These are phyloP conservation scores for Ophiostoma triangulosporum DNA, from an alignment of 2,329 filamentous ascomycete species.

Conservation along the genomic window DNA sequence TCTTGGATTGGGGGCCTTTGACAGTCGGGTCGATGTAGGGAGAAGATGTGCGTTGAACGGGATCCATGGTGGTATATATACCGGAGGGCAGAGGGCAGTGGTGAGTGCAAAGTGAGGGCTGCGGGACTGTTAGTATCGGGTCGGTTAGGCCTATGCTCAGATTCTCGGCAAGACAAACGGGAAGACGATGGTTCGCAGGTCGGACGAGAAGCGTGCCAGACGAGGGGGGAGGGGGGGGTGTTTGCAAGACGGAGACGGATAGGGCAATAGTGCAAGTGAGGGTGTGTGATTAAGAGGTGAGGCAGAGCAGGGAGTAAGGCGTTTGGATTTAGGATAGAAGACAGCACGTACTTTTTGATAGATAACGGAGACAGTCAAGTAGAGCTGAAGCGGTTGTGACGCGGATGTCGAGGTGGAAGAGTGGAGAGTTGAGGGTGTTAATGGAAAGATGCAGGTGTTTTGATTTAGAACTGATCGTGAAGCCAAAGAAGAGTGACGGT, in stretches of 20 bases:
- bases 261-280: not conserved
- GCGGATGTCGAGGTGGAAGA: not conserved
- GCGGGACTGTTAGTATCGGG: slow-evolving; percentile 5
- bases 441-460: not conserved
- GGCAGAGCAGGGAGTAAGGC: not conserved
- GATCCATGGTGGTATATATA: slow-evolving; percentile 24
- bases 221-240: not conserved
- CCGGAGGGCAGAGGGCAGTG: not conserved
- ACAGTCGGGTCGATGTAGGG: slow-evolving; percentile 30
- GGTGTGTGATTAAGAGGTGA: not conserved
- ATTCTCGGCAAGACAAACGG: slow-evolving; percentile 6
- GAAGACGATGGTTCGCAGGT: not conserved
- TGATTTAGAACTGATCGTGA: not conserved
- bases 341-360: not conserved
- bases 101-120: not conserved
- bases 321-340: not conserved
- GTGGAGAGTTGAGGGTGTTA: not conserved
- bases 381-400: not conserved
- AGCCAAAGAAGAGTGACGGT: not conserved
- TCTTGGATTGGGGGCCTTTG: slow-evolving; percentile 30
- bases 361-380: not conserved
- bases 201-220: no score
- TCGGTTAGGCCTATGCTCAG: slow-evolving; percentile 5
- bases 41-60: slow-evolving; percentile 29
- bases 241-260: not conserved